A percentile compares a stretch with the other conserved stretches of the same genome.
phyloP scores from a whole-genome alignment of 345 rosid species.

The Turnera subulata region DNA sequence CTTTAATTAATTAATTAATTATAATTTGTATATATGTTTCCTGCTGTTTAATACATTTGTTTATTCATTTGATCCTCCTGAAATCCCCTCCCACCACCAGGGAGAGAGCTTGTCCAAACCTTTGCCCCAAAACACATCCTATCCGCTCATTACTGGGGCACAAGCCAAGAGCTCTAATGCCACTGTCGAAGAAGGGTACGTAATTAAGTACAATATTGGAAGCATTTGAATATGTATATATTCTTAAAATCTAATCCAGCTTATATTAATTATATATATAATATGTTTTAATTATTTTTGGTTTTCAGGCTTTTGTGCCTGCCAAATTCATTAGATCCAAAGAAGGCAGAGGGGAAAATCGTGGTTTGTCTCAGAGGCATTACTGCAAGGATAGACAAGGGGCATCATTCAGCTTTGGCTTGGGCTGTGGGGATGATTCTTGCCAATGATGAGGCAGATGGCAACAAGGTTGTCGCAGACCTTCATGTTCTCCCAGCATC shows the following conservation, averaged over 20 bases:
- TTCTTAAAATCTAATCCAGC: too few relatives aligned
- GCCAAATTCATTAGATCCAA: not conserved
- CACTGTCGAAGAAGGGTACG: not conserved
- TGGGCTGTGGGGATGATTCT: not conserved
- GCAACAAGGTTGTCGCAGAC: not conserved
- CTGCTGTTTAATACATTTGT: too few relatives aligned
- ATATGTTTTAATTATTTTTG: not conserved
- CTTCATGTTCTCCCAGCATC: not conserved
- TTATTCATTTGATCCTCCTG: too few relatives aligned
- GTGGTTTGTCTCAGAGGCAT: constrained; percentile 4
- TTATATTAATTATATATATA: too few relatives aligned
- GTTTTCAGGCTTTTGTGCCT: not conserved
- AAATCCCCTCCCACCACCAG: too few relatives aligned
- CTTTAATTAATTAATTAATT: too few relatives aligned
- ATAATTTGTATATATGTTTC: too few relatives aligned
- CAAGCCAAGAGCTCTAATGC: not conserved
- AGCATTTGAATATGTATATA: too few relatives aligned
- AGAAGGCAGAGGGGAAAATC: constrained; percentile 9
- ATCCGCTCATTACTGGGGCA: constrained; percentile 1
- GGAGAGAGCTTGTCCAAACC: constrained; percentile 3
- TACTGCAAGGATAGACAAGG: not conserved
- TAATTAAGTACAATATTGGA: not conserved
- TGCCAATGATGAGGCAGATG: not conserved
- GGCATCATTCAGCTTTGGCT: not conserved
- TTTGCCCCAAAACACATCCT: not conserved